These are phyloP conservation scores for Herpetomonas samuelpessoai DNA, from an alignment of 208 protist genomes.

Conservation along the genomic window DNA sequence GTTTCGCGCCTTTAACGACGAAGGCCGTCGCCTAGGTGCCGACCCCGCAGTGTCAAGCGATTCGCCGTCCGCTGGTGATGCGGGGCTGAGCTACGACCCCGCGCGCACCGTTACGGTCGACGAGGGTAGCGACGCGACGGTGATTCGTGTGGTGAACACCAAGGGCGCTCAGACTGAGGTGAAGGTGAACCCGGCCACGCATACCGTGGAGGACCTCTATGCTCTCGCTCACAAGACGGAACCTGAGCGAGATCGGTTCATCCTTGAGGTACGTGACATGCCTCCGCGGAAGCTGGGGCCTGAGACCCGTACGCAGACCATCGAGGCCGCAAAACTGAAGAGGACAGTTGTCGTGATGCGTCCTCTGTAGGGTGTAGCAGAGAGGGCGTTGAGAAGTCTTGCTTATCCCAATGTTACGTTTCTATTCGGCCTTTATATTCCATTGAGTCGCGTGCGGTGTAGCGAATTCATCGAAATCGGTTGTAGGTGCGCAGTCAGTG, in stretches of 20 bases:
- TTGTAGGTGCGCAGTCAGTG: no score
- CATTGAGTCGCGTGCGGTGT: no score
- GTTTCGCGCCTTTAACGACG: slow-evolving; percentile 58
- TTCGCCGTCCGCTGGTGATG: background rate
- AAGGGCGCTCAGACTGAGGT: slow-evolving; percentile 56
- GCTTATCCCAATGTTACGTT: no score
- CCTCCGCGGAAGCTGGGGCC: slow-evolving; percentile 55
- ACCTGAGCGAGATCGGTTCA: slow-evolving; percentile 31
- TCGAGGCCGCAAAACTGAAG: slow-evolving; percentile 60
- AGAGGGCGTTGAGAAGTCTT: no score
- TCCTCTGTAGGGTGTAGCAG: no score
- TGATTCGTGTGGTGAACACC: slow-evolving; percentile 62
- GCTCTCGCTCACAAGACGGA: slow-evolving; percentile 40
- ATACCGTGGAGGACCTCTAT: slow-evolving; percentile 81
- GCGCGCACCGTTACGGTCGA: slow-evolving; percentile 25
- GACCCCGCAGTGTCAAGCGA: slow-evolving; percentile 7
- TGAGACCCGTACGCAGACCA: slow-evolving; percentile 27
- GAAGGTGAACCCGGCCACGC: slow-evolving; percentile 63
- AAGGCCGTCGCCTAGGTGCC: slow-evolving; percentile 46
- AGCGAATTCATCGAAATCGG: no score
- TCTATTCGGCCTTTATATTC: no score
- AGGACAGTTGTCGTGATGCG: slow-evolving; percentile 64
- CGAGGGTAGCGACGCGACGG: slow-evolving; percentile 44
- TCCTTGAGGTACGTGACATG: slow-evolving; percentile 60
- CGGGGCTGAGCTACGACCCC: slow-evolving; percentile 7